These are phyloP conservation scores for Massariosphaeria phaeospora DNA, from an alignment of 495 filamentous ascomycete genomes.

Conservation along the genomic window DNA sequence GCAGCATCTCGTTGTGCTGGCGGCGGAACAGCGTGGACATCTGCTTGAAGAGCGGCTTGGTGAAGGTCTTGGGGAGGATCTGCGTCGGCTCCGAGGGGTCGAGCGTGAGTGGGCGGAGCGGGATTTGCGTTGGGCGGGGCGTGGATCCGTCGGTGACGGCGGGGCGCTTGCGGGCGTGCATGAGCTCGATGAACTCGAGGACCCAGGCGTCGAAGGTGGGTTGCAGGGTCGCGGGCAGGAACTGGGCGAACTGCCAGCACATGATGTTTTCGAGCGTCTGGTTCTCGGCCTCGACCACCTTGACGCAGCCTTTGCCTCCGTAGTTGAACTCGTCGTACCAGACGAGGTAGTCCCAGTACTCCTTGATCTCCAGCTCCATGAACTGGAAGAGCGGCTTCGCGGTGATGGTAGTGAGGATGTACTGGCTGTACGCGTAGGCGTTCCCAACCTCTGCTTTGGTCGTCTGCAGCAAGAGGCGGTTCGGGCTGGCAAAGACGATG, in stretches of 20 bases:
- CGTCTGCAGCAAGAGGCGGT: conserved; percentile 86
- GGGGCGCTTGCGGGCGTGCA: conserved; percentile 78
- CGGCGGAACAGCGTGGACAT: conserved; percentile 71
- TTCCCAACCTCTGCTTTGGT: conserved; percentile 96
- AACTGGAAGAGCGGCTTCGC: conserved; percentile 94
- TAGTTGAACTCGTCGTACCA: conserved; percentile 99
- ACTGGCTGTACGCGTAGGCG: conserved; percentile 93
- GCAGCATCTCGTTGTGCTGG: conserved; percentile 83
- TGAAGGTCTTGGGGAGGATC: conserved; percentile 70
- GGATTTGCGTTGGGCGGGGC: conserved; percentile 75
- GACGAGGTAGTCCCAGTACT: conserved; percentile 99
- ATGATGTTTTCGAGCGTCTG: conserved; percentile 90
- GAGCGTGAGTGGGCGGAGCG: conserved; percentile 52
- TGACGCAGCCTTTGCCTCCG: conserved; percentile 82
- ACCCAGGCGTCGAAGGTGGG: conserved; percentile 86
- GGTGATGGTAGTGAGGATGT: conserved; percentile 93
- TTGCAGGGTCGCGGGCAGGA: conserved; percentile 76
- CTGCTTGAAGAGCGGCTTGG: conserved; percentile 84
- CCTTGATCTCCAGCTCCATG: conserved; percentile 93
- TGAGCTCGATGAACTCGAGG: conserved; percentile 89
- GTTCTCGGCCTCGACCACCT: conserved; percentile 76
- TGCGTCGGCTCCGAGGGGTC: conserved; percentile 52
- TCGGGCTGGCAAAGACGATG: conserved; percentile 83
- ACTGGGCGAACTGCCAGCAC: conserved; percentile 95
- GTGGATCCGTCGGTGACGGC: conserved; percentile 46